These are phyloP conservation scores for Xylariales sp. DNA, from an alignment of 2,329 filamentous ascomycete species.

Conservation along the genomic window DNA sequence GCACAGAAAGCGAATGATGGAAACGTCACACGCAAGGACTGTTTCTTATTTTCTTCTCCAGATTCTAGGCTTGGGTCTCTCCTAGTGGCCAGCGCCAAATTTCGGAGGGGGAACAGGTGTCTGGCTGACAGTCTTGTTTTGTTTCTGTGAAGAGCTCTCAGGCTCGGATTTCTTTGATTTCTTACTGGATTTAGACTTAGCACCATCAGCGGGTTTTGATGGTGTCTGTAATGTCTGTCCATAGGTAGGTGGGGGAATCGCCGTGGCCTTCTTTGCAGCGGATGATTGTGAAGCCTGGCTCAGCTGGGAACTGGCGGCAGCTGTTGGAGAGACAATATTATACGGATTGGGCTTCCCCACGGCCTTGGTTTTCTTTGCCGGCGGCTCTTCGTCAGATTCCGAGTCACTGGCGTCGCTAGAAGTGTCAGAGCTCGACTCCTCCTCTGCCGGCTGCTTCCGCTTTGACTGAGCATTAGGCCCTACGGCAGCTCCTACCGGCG, in stretches of 20 bases:
- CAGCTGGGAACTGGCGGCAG: conserved; percentile 5
- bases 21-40: too few relatives aligned
- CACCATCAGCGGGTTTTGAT: conserved; percentile 15
- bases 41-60: background rate
- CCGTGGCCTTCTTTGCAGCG: conserved; percentile 1
- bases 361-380: conserved; percentile 23
- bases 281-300: conserved; percentile 17
- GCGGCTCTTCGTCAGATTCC: conserved; percentile 20
- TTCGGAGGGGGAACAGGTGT: conserved; percentile 21
- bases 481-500: conserved; percentile 11
- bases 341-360: conserved; percentile 31
- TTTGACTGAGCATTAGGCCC: conserved; percentile 21
- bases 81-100: conserved; percentile 1
- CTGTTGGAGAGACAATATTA: conserved; percentile 16
- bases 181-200: conserved; percentile 21
- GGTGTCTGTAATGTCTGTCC: conserved; percentile 10
- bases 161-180: conserved; percentile 24
- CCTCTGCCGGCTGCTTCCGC: conserved; percentile 31
- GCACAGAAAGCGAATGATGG: too few relatives aligned
- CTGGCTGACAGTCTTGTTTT: conserved; percentile 13
- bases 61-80: background rate
- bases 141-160: conserved; percentile 6
- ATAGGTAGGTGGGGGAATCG: conserved; percentile 23
- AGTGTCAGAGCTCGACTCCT: conserved; percentile 13
- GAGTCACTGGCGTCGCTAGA: conserved; percentile 10